These are phyloP conservation scores for Penicillium simplicissimum DNA, from an alignment of 495 filamentous ascomycete species.

Conservation along the genomic window DNA sequence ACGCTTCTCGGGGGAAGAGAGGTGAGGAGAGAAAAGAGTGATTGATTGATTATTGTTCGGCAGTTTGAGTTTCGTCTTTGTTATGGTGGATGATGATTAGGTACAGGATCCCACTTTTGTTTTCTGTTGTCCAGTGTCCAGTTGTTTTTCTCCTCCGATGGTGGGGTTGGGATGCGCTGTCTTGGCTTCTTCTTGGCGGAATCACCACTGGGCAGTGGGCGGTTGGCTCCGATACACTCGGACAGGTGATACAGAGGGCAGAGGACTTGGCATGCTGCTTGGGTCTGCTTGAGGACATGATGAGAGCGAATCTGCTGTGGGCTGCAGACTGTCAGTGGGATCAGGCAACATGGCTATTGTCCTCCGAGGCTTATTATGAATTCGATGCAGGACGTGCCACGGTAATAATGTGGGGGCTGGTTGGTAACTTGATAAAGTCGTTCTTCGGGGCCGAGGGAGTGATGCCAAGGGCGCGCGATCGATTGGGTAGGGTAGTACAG, in stretches of 20 bases:
- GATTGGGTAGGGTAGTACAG: no score
- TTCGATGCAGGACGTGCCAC: no score
- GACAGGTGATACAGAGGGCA: not conserved
- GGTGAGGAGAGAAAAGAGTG: conserved; percentile 4
- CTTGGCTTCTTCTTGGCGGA: conserved; percentile 15
- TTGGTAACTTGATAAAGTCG: no score
- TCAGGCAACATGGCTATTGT: no score
- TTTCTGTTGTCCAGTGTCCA: not conserved
- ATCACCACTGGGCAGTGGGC: not conserved
- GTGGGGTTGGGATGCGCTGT: conserved; percentile 9
- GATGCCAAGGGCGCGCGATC: no score
- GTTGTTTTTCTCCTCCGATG: conserved; percentile 6
- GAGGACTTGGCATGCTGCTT: not conserved
- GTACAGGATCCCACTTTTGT: not conserved
- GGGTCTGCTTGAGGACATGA: not conserved
- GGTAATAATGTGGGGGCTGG: no score
- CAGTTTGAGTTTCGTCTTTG: not conserved
- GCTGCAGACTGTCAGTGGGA: no score
- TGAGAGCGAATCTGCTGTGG: not conserved
- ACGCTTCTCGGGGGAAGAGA: conserved; percentile 2
- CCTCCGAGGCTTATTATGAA: no score
- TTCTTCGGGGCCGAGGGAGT: no score
- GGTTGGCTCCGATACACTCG: not conserved
- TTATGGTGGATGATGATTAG: not conserved
- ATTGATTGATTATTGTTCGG: not conserved